Conservation (phyloP, 306 rosid species). For the Biancaea sappan region DNA sequence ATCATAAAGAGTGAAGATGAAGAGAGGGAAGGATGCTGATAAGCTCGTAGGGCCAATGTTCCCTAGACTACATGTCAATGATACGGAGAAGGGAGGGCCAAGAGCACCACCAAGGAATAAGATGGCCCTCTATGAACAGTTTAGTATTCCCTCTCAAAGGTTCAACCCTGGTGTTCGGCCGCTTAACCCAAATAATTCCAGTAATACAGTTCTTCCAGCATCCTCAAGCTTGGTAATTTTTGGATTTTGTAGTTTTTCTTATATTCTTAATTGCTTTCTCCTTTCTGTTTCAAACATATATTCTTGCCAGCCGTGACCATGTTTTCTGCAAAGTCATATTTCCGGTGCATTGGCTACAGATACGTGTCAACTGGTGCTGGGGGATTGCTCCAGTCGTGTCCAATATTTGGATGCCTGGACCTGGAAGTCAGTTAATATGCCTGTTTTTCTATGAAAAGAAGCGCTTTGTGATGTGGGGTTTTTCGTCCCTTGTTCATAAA, state of each 20-base stretch:
- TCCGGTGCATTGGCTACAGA: too few relatives aligned
- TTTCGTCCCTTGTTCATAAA: neutral
- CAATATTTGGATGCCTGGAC: neutral
- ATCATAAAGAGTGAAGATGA: slow-evolving; percentile 51
- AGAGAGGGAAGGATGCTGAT: slow-evolving; percentile 77
- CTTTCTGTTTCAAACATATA: neutral
- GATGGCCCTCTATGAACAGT: slow-evolving; percentile 98
- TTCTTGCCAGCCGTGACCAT: neutral
- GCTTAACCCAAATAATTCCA: slow-evolving; percentile 40
- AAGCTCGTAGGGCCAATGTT: slow-evolving; percentile 85
- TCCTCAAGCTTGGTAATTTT: slow-evolving; percentile 71
- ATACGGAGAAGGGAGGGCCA: slow-evolving; percentile 93
- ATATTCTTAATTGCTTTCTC: neutral
- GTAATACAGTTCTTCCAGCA: slow-evolving; percentile 45
- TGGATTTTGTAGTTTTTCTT: slow-evolving; percentile 12
- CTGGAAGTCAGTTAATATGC: neutral
- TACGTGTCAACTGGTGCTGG: neutral
- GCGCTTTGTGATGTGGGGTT: neutral
- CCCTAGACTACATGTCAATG: slow-evolving; percentile 92
- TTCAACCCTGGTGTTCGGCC: slow-evolving; percentile 48
- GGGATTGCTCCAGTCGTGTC: neutral
- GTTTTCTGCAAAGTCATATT: too few relatives aligned
- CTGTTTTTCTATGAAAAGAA: neutral
- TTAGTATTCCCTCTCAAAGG: slow-evolving; percentile 86
- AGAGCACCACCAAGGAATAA: slow-evolving; percentile 99